A percentile compares a stretch with the other conserved stretches of the same genome.
These are phyloP conservation scores for Dioscorea zingiberensis DNA, from an alignment of 106 monocot species.

Conservation along the genomic window DNA sequence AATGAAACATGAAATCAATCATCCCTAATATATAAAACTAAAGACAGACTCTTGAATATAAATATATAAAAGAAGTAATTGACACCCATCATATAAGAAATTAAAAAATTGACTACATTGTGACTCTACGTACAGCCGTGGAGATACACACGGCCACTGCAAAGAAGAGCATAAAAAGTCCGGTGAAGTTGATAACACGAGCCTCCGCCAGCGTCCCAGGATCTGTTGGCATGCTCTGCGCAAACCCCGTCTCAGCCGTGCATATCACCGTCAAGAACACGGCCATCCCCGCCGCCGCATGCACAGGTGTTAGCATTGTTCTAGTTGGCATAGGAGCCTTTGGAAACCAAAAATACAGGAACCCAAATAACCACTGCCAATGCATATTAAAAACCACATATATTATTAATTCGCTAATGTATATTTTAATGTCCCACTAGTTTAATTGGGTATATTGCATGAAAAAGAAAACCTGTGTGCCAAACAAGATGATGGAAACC, in stretches of 20 bases:
- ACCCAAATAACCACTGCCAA: constrained; percentile 81
- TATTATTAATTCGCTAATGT: too few relatives aligned
- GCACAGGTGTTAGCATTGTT: constrained; percentile 37
- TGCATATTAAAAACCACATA: background rate
- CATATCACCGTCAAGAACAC: constrained; percentile 68
- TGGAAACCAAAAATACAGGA: constrained; percentile 66
- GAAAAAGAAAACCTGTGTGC: constrained; percentile 43
- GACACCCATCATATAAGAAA: too few relatives aligned
- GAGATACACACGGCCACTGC: constrained; percentile 53
- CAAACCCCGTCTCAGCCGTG: constrained; percentile 75
- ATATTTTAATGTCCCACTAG: too few relatives aligned
- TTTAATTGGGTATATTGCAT: too few relatives aligned
- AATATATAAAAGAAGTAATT: too few relatives aligned
- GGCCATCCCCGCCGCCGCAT: constrained; percentile 47
- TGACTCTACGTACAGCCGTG: constrained; percentile 34
- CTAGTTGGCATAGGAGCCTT: constrained; percentile 29
- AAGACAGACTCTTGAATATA: too few relatives aligned
- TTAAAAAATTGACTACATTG: background rate
- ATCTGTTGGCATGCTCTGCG: constrained; percentile 22
- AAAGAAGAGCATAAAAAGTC: constrained; percentile 67
- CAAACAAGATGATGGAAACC: constrained; percentile 58
- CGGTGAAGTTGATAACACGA: constrained; percentile 63
- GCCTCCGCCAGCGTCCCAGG: constrained; percentile 35
- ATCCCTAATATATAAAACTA: too few relatives aligned
- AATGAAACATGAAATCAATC: too few relatives aligned